Conservation (phyloP, 495 filamentous ascomycete species). For the Hyphodiscus hymeniophilus region DNA sequence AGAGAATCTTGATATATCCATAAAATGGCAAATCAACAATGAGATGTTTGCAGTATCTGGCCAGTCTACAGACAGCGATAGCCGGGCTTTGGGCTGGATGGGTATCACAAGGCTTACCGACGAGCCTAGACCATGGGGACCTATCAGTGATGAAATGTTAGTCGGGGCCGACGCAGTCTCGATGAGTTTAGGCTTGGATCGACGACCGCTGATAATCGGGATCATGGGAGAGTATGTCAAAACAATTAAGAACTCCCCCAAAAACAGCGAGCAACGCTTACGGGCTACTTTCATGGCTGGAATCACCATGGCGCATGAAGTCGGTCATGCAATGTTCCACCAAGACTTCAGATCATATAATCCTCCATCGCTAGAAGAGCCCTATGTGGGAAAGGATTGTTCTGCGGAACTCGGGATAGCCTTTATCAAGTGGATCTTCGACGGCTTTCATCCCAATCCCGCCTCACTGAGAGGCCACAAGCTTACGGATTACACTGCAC, state of each 20-base stretch:
- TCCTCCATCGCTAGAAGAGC: background rate
- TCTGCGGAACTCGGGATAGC: constrained; percentile 7
- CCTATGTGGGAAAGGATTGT: constrained; percentile 6
- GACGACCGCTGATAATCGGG: constrained; percentile 5
- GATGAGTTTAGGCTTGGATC: background rate
- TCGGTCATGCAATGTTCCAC: constrained; percentile 9
- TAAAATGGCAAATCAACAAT: constrained; percentile 12
- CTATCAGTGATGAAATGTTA: background rate
- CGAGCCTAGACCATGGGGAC: background rate
- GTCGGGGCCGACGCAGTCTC: background rate
- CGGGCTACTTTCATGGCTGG: constrained; percentile 9
- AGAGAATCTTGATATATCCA: constrained; percentile 3
- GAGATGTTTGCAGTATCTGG: constrained; percentile 3
- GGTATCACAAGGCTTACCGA: constrained; percentile 7
- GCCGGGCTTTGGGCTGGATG: background rate
- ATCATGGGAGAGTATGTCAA: constrained; percentile 14
- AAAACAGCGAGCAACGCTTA: constrained; percentile 5
- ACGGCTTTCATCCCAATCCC: constrained; percentile 6
- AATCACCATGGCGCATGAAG: constrained; percentile 15
- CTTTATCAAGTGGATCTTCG: constrained; percentile 7
- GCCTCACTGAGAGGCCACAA: background rate
- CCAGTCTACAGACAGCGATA: too few species aligned
- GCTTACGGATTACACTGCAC: background rate
- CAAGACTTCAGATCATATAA: constrained; percentile 10
- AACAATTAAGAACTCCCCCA: background rate